These are phyloP conservation scores for Suillus subalutaceus DNA, from an alignment of 768 basidiomycete genomes.

Conservation along the genomic window DNA sequence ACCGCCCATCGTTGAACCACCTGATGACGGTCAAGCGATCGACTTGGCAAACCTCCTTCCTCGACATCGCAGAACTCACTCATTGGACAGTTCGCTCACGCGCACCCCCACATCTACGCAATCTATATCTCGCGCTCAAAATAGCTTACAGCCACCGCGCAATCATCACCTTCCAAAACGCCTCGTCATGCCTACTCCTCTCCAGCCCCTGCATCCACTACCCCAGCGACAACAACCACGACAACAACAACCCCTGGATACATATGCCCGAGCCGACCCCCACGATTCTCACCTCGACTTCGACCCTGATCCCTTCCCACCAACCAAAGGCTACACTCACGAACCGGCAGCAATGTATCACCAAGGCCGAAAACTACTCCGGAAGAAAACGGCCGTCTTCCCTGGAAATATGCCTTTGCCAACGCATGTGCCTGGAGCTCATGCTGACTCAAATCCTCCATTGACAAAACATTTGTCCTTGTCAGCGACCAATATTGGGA, in stretches of 20 bases:
- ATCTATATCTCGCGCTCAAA: slow-evolving; percentile 14
- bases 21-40: slow-evolving; percentile 3
- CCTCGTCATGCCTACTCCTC: slow-evolving; percentile 75
- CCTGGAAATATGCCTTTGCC: slow-evolving; percentile 31
- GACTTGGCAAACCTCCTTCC: slow-evolving; percentile 6
- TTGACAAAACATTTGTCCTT: slow-evolving; percentile 15
- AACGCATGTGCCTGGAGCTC: slow-evolving; percentile 20
- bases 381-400: slow-evolving; percentile 28
- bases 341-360: slow-evolving; percentile 15
- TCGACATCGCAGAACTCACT: slow-evolving; percentile 16
- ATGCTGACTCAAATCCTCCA: slow-evolving; percentile 14
- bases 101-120: slow-evolving; percentile 9
- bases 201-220: slow-evolving; percentile 42
- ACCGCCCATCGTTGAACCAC: slow-evolving; percentile 9
- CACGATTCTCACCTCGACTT: slow-evolving; percentile 11
- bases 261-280: slow-evolving; percentile 13
- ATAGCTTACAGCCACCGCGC: slow-evolving; percentile 21
- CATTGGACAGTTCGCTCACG: slow-evolving; percentile 15
- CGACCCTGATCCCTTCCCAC: slow-evolving; percentile 12
- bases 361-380: slow-evolving; percentile 23
- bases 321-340: slow-evolving; percentile 9
- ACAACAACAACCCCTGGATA: slow-evolving; percentile 13
- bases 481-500: slow-evolving; percentile 20
- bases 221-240: slow-evolving; percentile 12
- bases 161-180: slow-evolving; percentile 56